Percentiles rank a stretch among this genome's conserved stretches.
phyloP scores from a whole-genome alignment of 2,329 filamentous ascomycete genomes.

The Beauveria australis region DNA sequence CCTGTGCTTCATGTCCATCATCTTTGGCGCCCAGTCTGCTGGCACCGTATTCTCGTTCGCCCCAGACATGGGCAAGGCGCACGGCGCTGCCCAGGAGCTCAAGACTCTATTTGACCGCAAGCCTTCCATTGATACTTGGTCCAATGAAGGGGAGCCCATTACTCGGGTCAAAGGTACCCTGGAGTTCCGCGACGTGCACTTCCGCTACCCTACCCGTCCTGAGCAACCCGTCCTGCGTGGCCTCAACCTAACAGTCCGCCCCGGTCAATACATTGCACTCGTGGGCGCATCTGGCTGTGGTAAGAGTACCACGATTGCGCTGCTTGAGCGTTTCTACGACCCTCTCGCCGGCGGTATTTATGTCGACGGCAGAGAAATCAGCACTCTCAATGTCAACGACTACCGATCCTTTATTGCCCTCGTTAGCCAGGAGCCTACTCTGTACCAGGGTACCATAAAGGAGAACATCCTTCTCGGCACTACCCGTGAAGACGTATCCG shows the following conservation, averaged over 20 bases:
- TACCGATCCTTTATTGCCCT: constrained; percentile 80
- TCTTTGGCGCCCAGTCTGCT: constrained; percentile 88
- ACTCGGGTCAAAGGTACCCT: constrained; percentile 63
- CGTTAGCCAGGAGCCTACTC: constrained; percentile 86
- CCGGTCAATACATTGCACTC: constrained; percentile 77
- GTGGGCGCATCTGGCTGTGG: constrained; percentile 93
- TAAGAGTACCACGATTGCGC: constrained; percentile 86
- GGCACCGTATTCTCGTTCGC: constrained; percentile 85
- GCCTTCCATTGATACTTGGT: constrained; percentile 78
- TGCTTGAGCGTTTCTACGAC: constrained; percentile 93
- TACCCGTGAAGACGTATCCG: constrained; percentile 56
- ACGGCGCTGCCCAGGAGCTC: constrained; percentile 70
- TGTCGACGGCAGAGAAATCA: constrained; percentile 77
- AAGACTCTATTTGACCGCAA: constrained; percentile 77
- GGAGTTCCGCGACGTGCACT: constrained; percentile 88
- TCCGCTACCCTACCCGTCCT: constrained; percentile 84
- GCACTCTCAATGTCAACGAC: constrained; percentile 70
- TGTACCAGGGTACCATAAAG: constrained; percentile 86
- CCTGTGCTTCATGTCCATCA: constrained; percentile 76
- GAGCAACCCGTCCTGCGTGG: constrained; percentile 89
- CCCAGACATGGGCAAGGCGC: constrained; percentile 88
- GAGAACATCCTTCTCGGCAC: constrained; percentile 85
- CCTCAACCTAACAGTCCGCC: constrained; percentile 63
- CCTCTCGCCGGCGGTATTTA: constrained; percentile 71
- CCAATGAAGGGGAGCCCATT: constrained; percentile 55